These are phyloP conservation scores for Kwoniella europaea DNA, from an alignment of 768 basidiomycete genomes.

Conservation along the genomic window DNA sequence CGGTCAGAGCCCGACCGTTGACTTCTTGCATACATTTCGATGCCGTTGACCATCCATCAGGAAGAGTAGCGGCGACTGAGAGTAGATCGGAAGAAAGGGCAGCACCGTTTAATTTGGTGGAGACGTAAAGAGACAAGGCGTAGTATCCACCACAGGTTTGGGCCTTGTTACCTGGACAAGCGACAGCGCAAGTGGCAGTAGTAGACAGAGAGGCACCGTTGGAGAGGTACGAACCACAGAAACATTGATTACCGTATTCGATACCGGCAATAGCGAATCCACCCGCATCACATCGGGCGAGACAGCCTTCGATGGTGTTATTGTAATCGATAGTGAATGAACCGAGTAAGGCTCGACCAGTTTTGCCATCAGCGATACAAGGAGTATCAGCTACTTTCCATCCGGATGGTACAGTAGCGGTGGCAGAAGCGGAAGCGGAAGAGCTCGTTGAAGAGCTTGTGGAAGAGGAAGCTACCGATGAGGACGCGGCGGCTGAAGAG, in stretches of 20 bases:
- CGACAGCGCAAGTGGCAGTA: conserved; percentile 25
- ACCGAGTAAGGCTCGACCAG: conserved; percentile 29
- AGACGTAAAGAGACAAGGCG: conserved; percentile 27
- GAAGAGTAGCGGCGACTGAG: conserved; percentile 29
- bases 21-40: conserved; percentile 40
- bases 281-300: conserved; percentile 22
- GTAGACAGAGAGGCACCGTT: conserved; percentile 58
- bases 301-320: conserved; percentile 29
- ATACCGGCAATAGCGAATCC: conserved; percentile 33
- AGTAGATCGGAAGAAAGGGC: conserved; percentile 21
- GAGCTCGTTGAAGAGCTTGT: background rate
- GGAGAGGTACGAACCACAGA: conserved; percentile 64
- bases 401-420: conserved; percentile 20
- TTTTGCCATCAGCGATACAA: conserved; percentile 34
- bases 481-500: conserved; percentile 2
- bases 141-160: conserved; percentile 32
- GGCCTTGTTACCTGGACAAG: conserved; percentile 31
- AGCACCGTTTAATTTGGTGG: conserved; percentile 29
- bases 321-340: conserved; percentile 20
- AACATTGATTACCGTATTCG: conserved; percentile 57
- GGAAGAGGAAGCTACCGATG: background rate
- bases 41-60: conserved; percentile 28
- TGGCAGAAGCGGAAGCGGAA: conserved; percentile 27
- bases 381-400: conserved; percentile 27
- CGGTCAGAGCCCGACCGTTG: conserved; percentile 40